Evolutionary conservation across 192 early-diverging fungal species (phyloP).

Genomic region (Linnemannia zychae): DNA sequence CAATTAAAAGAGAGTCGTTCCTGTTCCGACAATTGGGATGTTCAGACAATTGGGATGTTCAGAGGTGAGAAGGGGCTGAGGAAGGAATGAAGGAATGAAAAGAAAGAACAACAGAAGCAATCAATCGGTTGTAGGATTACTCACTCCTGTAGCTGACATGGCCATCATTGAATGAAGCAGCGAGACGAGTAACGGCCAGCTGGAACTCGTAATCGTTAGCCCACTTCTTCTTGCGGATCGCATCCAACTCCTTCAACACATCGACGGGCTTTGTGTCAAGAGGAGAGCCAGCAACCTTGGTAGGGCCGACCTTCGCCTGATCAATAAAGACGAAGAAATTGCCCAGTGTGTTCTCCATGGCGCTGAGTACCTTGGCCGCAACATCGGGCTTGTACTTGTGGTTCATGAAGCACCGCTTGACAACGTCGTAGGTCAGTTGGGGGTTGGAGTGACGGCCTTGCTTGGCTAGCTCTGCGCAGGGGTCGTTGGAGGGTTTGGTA

Average conservation of each 20-base stretch:
- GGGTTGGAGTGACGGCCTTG: not conserved
- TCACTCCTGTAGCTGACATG: conserved; percentile 31
- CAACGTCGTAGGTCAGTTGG: not conserved
- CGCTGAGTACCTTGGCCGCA: conserved; percentile 20
- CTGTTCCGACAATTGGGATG: not conserved
- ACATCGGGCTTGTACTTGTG: conserved; percentile 22
- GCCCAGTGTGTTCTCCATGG: conserved; percentile 21
- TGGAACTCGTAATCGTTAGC: conserved; percentile 47
- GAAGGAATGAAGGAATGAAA: no score
- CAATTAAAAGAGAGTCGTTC: not conserved
- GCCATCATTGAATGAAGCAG: conserved; percentile 32
- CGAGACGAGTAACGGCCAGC: conserved; percentile 20
- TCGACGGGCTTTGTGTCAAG: conserved; percentile 23
- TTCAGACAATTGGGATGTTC: no score
- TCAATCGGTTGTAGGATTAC: not conserved
- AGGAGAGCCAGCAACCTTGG: not conserved
- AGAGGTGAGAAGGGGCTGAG: no score
- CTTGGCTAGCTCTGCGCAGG: conserved; percentile 19
- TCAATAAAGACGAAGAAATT: conserved; percentile 47
- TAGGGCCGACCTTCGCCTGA: conserved; percentile 17
- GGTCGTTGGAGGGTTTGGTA: conserved; percentile 18
- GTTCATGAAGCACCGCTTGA: conserved; percentile 27
- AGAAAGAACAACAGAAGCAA: not conserved
- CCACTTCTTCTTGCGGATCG: conserved; percentile 27
- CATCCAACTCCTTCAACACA: conserved; percentile 23